Base-by-base conservation (phyloP, 2,329 filamentous ascomycete species). In the Akanthomyces dipterigenus region DNA sequence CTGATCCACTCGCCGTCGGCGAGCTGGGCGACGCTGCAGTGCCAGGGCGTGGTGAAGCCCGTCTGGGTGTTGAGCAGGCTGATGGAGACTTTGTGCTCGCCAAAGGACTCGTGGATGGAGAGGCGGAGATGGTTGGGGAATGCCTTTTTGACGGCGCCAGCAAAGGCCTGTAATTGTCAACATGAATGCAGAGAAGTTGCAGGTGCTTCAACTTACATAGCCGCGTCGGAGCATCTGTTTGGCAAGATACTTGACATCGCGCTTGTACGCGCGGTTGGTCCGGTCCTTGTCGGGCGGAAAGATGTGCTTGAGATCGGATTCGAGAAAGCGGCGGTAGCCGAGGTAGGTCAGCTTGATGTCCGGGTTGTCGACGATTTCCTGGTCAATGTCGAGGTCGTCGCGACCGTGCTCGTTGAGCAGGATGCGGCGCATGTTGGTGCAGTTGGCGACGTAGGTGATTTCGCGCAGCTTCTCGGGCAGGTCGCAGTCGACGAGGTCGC, bases 401-500 rank as follows among this genome's bases (percentile, higher is more conserved):
- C 63, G 64, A 1, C 69, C 67, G 20, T 64, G 66, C 6, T 46
- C 54, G 26, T 71, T 70, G 2, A 72, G 64, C 1, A 72, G 65
- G 5, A 60, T n/a, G 14, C 70, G 67, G 2, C 71, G 70, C 22
- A 72, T 70, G 9, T 67, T 69, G 2, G 70, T 71, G 0, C 64
- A 66, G 20, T 72, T 72, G 31, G 70, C 70, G 1, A 71, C 69
- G n/a, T 72, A 73, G 0, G 66, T 67, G 36, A 80, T 78, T 65
- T 80, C 78, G 2, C 73, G 70, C 43, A 80, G 55, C 51, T 77
- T 69, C 4, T 74, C 69, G 0, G 75, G 73, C 1, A 76, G 63
- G 1, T 69, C 67, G 22, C 78, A 69, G n/a, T 77, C 66, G 1
- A 80, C 70, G 14, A 83, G 67, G 24, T 82, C 76, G 28, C 71